Conservation (phyloP, 805 yeast species). For the Saturnispora quitensis region DNA sequence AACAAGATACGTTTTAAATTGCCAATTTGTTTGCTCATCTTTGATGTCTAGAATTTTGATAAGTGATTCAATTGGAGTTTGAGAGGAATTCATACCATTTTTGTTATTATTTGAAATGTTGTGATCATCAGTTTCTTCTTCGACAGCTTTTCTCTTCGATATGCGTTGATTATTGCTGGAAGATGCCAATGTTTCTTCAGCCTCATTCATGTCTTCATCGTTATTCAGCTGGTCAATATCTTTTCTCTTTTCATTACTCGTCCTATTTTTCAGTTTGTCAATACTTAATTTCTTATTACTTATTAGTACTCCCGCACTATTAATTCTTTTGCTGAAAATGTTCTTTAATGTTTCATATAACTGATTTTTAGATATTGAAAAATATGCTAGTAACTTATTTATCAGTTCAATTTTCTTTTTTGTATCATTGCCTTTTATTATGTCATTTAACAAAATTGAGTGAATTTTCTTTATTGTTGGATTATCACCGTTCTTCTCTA, state of each 20-base stretch:
- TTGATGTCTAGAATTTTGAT: conserved; percentile 27
- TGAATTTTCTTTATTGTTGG: conserved; percentile 17
- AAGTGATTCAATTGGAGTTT: conserved; percentile 1
- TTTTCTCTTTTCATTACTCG: neutral
- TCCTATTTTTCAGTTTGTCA: neutral
- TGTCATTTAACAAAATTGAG: conserved; percentile 16
- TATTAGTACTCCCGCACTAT: conserved; percentile 11
- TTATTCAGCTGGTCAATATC: conserved; percentile 18
- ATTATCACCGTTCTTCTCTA: conserved; percentile 23
- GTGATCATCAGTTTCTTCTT: conserved; percentile 1
- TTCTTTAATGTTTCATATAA: conserved; percentile 19
- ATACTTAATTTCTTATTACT: neutral
- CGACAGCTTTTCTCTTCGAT: conserved; percentile 5
- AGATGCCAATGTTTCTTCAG: conserved; percentile 8
- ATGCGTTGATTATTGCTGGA: neutral
- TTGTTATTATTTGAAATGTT: neutral
- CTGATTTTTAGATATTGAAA: conserved; percentile 19
- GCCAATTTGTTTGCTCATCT: conserved; percentile 51
- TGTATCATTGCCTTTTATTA: conserved; percentile 6
- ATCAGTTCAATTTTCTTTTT: conserved; percentile 23
- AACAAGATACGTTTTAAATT: conserved; percentile 41
- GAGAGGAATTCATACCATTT: neutral
- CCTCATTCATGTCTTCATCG: conserved; percentile 16
- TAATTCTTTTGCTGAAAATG: conserved; percentile 22
- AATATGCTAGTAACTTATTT: conserved; percentile 20